Percentiles rank a stretch among this genome's conserved stretches.
Evolutionary conservation across 202 grass and related monocot genomes (phyloP).

Genomic region (Panicum virgatum): DNA sequence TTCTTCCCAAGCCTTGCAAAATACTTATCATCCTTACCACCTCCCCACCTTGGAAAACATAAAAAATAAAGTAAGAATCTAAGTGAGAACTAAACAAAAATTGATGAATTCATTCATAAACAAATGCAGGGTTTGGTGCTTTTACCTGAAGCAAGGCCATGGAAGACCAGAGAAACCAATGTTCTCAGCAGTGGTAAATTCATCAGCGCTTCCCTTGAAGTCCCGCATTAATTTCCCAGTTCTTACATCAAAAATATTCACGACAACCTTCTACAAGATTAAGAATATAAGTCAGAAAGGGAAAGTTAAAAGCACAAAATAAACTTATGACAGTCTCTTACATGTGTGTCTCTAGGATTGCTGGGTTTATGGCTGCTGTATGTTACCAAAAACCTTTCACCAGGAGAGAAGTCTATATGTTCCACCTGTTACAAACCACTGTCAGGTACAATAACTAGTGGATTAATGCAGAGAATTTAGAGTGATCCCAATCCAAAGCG

Average conservation of each 20-base stretch:
- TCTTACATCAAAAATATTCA: constrained; percentile 88
- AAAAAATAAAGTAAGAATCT: constrained; percentile 35
- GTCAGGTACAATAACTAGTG: constrained; percentile 28
- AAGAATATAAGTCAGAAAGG: constrained; percentile 22
- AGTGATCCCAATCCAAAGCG: background rate
- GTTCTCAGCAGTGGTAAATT: constrained; percentile 62
- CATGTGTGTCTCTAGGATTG: constrained; percentile 81
- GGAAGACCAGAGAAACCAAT: constrained; percentile 76
- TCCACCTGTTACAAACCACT: constrained; percentile 60
- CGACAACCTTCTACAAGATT: constrained; percentile 56
- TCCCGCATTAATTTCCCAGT: constrained; percentile 89
- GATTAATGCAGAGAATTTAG: background rate
- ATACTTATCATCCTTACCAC: constrained; percentile 89
- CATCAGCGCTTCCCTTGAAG: constrained; percentile 77
- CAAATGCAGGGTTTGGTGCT: background rate
- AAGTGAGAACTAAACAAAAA: background rate
- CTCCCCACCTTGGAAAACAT: constrained; percentile 67
- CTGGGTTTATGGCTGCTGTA: constrained; percentile 89
- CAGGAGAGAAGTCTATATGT: constrained; percentile 86
- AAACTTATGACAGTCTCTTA: constrained; percentile 37
- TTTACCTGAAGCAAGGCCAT: constrained; percentile 86
- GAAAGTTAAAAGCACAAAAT: background rate
- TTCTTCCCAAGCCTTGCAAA: constrained; percentile 93
- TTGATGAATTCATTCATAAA: background rate
- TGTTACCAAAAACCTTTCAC: constrained; percentile 78